A percentile compares a stretch with the other conserved stretches of the same genome.
phyloP scores from a whole-genome alignment of 1,139 yeast genomes.

The Lodderomyces beijingensis region DNA sequence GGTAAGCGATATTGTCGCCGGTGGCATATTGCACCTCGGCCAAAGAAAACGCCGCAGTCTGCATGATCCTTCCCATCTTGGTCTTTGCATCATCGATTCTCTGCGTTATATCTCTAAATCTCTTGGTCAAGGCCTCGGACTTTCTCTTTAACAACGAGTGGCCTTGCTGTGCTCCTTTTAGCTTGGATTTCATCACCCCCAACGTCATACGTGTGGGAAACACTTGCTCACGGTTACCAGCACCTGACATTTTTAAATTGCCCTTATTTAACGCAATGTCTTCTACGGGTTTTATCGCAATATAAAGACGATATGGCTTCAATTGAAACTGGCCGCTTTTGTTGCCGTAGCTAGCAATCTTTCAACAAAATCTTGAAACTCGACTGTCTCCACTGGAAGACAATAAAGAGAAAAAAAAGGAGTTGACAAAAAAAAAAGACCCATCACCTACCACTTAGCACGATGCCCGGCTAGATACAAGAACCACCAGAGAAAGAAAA shows the following conservation, averaged over 20 bases:
- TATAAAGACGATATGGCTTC: background rate
- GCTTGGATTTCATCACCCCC: slow-evolving; percentile 88
- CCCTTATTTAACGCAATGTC: too few relatives aligned
- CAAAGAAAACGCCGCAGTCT: slow-evolving; percentile 92
- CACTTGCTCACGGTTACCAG: slow-evolving; percentile 70
- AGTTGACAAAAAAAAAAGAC: too few relatives aligned
- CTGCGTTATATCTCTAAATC: slow-evolving; percentile 92
- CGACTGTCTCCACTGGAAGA: too few relatives aligned
- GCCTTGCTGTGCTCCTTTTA: slow-evolving; percentile 97
- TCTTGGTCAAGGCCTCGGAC: slow-evolving; percentile 92
- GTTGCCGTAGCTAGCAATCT: too few relatives aligned
- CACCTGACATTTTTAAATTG: slow-evolving; percentile 50
- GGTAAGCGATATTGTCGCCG: slow-evolving; percentile 91
- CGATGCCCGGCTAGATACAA: too few relatives aligned
- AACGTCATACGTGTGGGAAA: slow-evolving; percentile 98
- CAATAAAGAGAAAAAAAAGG: too few relatives aligned
- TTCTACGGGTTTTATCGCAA: background rate
- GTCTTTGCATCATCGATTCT: slow-evolving; percentile 94
- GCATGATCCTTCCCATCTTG: slow-evolving; percentile 98
- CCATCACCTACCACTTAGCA: too few relatives aligned
- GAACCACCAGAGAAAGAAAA: too few relatives aligned
- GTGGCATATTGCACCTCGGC: slow-evolving; percentile 98
- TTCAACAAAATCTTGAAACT: too few relatives aligned
- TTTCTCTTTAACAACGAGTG: slow-evolving; percentile 90
- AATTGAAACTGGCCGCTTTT: slow-evolving; percentile 1